Conservation (phyloP, 75 land plant species). For the Adiantum capillusveneris region DNA sequence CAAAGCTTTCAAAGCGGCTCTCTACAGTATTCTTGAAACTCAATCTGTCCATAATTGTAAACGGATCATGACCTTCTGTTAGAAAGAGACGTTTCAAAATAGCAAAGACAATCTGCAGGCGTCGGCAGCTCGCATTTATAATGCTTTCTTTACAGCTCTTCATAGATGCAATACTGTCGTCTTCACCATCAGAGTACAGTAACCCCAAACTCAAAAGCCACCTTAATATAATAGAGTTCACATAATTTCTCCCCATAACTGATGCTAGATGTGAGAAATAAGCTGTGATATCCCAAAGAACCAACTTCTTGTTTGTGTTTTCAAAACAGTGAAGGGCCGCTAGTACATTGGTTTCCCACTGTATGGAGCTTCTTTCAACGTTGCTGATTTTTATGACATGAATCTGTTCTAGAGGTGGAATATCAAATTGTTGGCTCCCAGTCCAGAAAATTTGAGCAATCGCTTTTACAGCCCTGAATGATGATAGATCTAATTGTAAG, state of each 20-base stretch:
- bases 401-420: not conserved
- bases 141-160: constrained; percentile 7
- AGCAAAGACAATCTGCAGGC: constrained; percentile 13
- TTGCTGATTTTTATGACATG: too few species aligned
- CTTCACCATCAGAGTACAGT: not conserved
- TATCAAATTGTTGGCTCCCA: not conserved
- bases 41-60: not conserved
- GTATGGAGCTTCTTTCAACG: not conserved
- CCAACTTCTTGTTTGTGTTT: constrained; percentile 8
- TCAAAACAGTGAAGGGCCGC: constrained; percentile 17
- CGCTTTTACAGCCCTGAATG: constrained; percentile 27
- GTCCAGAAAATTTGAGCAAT: constrained; percentile 27
- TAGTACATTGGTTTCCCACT: constrained; percentile 14
- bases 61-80: constrained; percentile 1
- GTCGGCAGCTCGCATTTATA: constrained; percentile 10
- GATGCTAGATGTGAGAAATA: constrained; percentile 9
- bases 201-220: constrained; percentile 12
- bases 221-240: constrained; percentile 7
- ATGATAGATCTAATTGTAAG: too few species aligned
- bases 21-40: not conserved
- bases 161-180: constrained; percentile 1
- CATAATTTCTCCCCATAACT: not conserved
- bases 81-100: constrained; percentile 16
- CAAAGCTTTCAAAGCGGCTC: not conserved
- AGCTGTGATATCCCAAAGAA: constrained; percentile 23